Evolutionary conservation across 2,329 filamentous ascomycete species (phyloP), one percentile per base, ranked within the genome.

Genomic region (Fusarium keratoplasticum): DNA sequence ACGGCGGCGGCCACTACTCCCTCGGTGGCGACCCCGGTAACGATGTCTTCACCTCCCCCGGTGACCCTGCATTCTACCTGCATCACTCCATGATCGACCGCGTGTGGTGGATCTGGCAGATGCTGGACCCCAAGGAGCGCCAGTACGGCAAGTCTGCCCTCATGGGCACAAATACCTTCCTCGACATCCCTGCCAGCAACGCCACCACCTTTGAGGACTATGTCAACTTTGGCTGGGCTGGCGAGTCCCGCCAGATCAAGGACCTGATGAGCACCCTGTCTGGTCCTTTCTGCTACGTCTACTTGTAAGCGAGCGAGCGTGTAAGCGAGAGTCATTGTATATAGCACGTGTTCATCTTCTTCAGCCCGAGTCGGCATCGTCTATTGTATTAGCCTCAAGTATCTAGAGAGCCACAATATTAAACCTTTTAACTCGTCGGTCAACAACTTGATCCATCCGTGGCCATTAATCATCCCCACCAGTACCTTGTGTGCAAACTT

Each of bases 1-100:
- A 84, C 65, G 78, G 79, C 5, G 83, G 77, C 1, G 83, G 83
- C 1, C 84, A 86, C 72, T 84, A 81, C 71, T 79, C 81, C 25
- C 78, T 85, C 1, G 80, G 81, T 1, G 85, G 84, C 31, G 85
- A 86, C 67, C 84, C 83, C 1, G 84, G 82, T 31, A 80, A 80
- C 4, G 84, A 85, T 61, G 81, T 84, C 57, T 84, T 78, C 61
- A 81, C 80, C 3, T 84, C 79, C 7, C 84, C 83, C 6, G 83
- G 81, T 9, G 82, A 83, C 42, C 82, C 82, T 33, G 78, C 66
- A 6, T 83, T 83, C 64, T 83, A 78, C 61, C 63, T 83, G 0
- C 81, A 82, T 35, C 81, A 83, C 67, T 66, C 73, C 11, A 79
- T 78, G 76, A 78, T 79, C 55, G 77, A 79, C n/a, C 76, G 77